Evolutionary conservation across 805 yeast genomes (phyloP), one percentile per base, ranked within the genome.

Genomic region (Pichia scutulata): DNA sequence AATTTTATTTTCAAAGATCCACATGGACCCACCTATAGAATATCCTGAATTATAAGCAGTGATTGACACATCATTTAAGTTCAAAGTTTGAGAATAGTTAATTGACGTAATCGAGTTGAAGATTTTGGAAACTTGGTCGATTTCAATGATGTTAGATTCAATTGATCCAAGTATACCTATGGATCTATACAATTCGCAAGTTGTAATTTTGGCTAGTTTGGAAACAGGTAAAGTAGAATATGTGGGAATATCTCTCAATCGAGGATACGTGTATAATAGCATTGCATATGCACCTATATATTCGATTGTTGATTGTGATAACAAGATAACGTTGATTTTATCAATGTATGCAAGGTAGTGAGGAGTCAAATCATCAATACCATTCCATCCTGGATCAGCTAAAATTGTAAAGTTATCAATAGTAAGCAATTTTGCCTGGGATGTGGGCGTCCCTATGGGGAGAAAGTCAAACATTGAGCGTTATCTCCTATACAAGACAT

Each of bases 21-120:
- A 90, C 43, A 90, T 80, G 0, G 95, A 81, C 14, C 99, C 98
- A 54, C 99, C 99, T 26, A 93, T 73, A 0, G 95, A 75, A 62
- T 88, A 96, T 4, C 99, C 99, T 0, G 97, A 83, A 64, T 86
- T 89, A 57, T 82, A 81, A 0, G 97, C 95, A 0, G 95, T 82
- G 22, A 92, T 70, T 4, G 78, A 72, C 37, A 83, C 64, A 30
- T 83, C 87, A 52, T 79, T 73, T 6, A 44, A 36, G 30, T 75
- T 75, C 14, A 84, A 72, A 2, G 87, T 77, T 64, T 93, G 99
- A 0, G 89, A 78, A 62, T 83, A 89, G 59, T 90, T 92, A 45
- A 93, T 70, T 1, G 85, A 70, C 5, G 65, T 72, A 5, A 92
- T 75, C 43, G 72, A 75, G 63, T 90, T 95, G 66, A 89, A 92